These are phyloP conservation scores for Zizania palustris DNA, from an alignment of 202 grass and related monocot genomes.

Conservation along the genomic window DNA sequence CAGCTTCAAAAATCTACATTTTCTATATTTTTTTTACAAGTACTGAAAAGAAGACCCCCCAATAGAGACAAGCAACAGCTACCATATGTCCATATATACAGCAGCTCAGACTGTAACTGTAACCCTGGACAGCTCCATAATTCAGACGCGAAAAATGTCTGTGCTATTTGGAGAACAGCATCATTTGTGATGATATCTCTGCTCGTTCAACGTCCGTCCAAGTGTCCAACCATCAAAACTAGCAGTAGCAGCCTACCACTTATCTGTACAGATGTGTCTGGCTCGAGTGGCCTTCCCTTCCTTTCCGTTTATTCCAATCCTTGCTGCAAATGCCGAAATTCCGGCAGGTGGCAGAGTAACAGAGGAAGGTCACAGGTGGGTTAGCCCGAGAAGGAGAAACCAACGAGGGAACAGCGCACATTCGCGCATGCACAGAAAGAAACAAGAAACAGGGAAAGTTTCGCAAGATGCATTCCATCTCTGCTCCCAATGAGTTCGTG, in stretches of 20 bases:
- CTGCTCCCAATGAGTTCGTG: background rate
- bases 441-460: conserved; percentile 13
- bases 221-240: background rate
- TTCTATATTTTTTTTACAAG: no score
- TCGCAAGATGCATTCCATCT: background rate
- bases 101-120: background rate
- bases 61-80: no score
- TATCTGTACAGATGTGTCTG: background rate
- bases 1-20: no score
- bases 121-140: background rate
- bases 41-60: no score
- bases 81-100: no score
- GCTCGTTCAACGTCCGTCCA: conserved; percentile 5
- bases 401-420: no score
- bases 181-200: conserved; percentile 24
- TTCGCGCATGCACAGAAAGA: background rate
- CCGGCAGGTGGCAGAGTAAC: background rate
- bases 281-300: background rate
- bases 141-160: conserved; percentile 1
- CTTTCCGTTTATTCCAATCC: background rate
- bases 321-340: background rate
- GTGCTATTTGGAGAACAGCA: background rate
- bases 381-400: background rate
- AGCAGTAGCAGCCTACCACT: background rate
- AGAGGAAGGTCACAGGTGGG: background rate